Evolutionary conservation across 371 early-diverging fungal genomes (phyloP).

Genomic region (Lichtheimia ornata): DNA sequence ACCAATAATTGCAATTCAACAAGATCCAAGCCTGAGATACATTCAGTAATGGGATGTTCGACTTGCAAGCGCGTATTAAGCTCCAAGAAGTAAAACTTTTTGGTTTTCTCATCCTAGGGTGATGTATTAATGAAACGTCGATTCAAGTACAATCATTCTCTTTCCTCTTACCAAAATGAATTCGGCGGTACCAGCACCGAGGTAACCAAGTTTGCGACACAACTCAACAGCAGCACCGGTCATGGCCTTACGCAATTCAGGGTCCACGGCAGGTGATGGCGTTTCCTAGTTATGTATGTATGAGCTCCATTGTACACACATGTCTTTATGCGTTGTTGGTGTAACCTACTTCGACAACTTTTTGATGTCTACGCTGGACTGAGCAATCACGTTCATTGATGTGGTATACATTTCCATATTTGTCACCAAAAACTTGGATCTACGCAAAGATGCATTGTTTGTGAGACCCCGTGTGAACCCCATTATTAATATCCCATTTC

Average conservation of each 20-base stretch:
- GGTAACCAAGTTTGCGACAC: slow-evolving; percentile 61
- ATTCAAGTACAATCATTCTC: not conserved
- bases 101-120: slow-evolving; percentile 50
- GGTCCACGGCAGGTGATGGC: slow-evolving; percentile 60
- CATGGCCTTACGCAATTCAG: slow-evolving; percentile 51
- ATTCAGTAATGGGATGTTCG: slow-evolving; percentile 97
- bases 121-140: not conserved
- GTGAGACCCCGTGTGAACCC: not conserved
- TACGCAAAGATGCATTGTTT: slow-evolving; percentile 8
- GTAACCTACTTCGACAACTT: slow-evolving; percentile 72
- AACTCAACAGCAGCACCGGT: slow-evolving; percentile 60
- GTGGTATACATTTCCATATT: slow-evolving; percentile 77
- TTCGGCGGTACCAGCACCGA: slow-evolving; percentile 83
- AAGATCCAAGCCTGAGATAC: slow-evolving; percentile 90
- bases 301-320: not conserved
- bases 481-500: slow-evolving; percentile 1
- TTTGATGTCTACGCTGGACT: slow-evolving; percentile 87
- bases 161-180: slow-evolving; percentile 64
- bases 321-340: not conserved
- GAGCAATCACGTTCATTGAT: slow-evolving; percentile 92
- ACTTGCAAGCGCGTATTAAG: slow-evolving; percentile 88
- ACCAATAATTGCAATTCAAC: slow-evolving; percentile 85
- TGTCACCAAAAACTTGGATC: slow-evolving; percentile 85
- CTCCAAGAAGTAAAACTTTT: slow-evolving; percentile 82
- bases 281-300: slow-evolving; percentile 44